Evolutionary conservation across 2,329 filamentous ascomycete genomes (phyloP).

Genomic region (Cladosporium sp.): DNA sequence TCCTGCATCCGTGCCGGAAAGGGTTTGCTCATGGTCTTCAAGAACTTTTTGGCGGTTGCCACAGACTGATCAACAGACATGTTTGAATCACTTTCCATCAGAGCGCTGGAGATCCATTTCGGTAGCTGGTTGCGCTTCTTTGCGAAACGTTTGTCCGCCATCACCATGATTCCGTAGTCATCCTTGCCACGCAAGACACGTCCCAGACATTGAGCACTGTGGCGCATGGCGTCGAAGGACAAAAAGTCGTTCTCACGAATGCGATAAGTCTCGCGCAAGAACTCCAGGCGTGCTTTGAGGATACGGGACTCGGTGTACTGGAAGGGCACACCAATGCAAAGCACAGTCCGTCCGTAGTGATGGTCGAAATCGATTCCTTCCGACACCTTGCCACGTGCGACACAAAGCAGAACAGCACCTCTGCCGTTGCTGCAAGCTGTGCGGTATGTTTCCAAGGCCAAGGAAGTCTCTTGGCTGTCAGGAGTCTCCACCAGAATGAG

Average conservation of each 20-base stretch:
- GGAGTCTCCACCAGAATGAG: constrained; percentile 97
- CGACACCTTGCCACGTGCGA: constrained; percentile 94
- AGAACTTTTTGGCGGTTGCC: constrained; percentile 82
- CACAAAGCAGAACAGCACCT: constrained; percentile 88
- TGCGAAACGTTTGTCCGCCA: constrained; percentile 89
- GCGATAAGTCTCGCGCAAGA: constrained; percentile 93
- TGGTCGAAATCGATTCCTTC: constrained; percentile 99
- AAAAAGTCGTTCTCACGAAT: constrained; percentile 97
- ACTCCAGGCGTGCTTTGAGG: constrained; percentile 91
- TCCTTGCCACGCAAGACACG: constrained; percentile 95
- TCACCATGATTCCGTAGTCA: constrained; percentile 99
- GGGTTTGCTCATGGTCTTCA: constrained; percentile 88
- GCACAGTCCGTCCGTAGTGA: constrained; percentile 91
- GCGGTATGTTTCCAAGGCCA: constrained; percentile 93
- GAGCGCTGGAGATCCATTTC: constrained; percentile 92
- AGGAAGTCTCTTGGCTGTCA: constrained; percentile 92
- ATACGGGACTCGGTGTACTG: constrained; percentile 99
- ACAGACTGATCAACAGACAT: constrained; percentile 95
- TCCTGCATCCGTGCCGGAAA: constrained; percentile 83
- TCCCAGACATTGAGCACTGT: constrained; percentile 93
- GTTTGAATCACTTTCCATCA: constrained; percentile 83
- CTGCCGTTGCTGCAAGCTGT: constrained; percentile 97
- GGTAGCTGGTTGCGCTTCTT: constrained; percentile 89
- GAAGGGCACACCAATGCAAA: constrained; percentile 96
- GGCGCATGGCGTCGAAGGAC: constrained; percentile 99